Evolutionary conservation across 1,284 basidiomycete species (phyloP), one percentile per base, ranked within the genome.

Genomic region (Athelia sp.): DNA sequence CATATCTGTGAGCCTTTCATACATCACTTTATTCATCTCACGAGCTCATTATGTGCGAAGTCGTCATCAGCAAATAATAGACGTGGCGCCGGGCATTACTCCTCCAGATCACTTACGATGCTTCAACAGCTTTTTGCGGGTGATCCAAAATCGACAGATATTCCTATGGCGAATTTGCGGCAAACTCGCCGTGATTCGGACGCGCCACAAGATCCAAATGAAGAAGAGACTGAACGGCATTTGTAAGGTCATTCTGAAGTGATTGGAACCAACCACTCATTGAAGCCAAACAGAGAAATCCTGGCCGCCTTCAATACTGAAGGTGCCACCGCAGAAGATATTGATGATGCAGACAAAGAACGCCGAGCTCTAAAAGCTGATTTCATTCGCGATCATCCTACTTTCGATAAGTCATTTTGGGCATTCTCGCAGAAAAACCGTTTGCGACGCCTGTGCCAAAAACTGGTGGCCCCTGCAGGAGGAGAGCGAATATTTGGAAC

Each of bases 391-490:
- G 80, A 87, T 43, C 89, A 98, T 68, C 93, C 96, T 0, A 82
- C 86, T 1, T 99, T 90, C 61, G 96, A 98, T 68, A 88, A 86
- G 60, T 84, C 90, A 0, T 87, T 98, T 57, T 98, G 92, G 86
- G 56, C 97, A 9, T 89, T 98, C 63, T 83, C 87, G 2, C 93
- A 97, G 67, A 80, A 81, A 58, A 94, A 89, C 56, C 67, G 70
- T 3, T 45, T 97, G 38, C 86, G 96, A 0, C 78, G 75, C 47
- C 66, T 87, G 50, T 98, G 91, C 63, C 96, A 99, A 68, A 82
- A 80, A 50, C 65, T 97, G 26, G 92, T 96, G 4, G 81, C 82
- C 14, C 90, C 95, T 0, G 80, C 91, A 1, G 81, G 86, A 54
- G 93, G 93, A 23, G 85, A 93, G 50, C 86, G 94, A 0, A 87